Evolutionary conservation across 129 eudicot genomes (phyloP).

Genomic region (Arctium minus): DNA sequence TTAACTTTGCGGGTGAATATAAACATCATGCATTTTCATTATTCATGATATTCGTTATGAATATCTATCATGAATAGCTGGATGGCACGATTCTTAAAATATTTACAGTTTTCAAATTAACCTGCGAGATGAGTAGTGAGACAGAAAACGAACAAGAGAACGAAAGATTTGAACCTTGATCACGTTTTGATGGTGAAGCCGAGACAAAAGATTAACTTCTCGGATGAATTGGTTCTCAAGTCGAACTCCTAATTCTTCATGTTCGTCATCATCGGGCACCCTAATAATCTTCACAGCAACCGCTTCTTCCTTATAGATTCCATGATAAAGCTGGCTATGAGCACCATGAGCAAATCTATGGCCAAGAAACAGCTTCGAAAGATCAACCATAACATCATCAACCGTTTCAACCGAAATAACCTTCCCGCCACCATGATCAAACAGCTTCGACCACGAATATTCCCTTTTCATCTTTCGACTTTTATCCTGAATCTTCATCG

Average conservation of each 20-base stretch:
- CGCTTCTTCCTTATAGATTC: slow-evolving; percentile 62
- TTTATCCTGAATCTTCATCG: slow-evolving; percentile 45
- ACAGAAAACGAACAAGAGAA: not conserved
- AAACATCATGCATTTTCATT: too few relatives aligned
- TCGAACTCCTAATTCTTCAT: slow-evolving; percentile 59
- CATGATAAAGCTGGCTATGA: slow-evolving; percentile 90
- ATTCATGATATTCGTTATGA: not conserved
- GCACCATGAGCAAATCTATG: slow-evolving; percentile 95
- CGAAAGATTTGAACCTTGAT: slow-evolving; percentile 31
- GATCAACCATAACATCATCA: slow-evolving; percentile 74
- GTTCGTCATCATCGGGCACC: slow-evolving; percentile 84
- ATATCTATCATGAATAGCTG: not conserved
- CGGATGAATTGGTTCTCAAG: slow-evolving; percentile 74
- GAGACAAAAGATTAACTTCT: slow-evolving; percentile 76
- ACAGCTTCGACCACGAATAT: slow-evolving; percentile 71
- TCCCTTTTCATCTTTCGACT: slow-evolving; percentile 48
- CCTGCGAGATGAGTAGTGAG: not conserved
- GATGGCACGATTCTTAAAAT: not conserved
- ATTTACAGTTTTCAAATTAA: not conserved
- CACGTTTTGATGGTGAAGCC: slow-evolving; percentile 67
- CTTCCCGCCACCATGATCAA: slow-evolving; percentile 82
- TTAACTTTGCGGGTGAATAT: too few relatives aligned
- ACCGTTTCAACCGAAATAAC: slow-evolving; percentile 72
- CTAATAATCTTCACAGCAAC: slow-evolving; percentile 85
- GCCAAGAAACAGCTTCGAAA: slow-evolving; percentile 75